These are phyloP conservation scores for Saccharomyces hybrid DNA, from an alignment of 1,139 yeast species.

Conservation along the genomic window DNA sequence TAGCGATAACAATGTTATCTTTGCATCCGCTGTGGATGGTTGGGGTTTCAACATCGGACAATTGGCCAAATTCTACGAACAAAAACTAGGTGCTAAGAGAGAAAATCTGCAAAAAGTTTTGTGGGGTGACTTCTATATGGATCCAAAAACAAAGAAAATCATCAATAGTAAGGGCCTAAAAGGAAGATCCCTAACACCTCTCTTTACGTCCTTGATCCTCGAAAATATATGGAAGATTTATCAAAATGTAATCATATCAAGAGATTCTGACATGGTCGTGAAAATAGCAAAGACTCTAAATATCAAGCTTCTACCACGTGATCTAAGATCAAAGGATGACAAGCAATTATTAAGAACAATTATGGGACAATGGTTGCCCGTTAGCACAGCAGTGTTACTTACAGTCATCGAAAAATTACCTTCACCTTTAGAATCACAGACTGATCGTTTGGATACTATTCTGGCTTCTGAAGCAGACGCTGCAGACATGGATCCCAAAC, in stretches of 20 bases:
- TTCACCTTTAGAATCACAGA: conserved; percentile 72
- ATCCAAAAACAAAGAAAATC: conserved; percentile 82
- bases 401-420: conserved; percentile 83
- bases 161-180: conserved; percentile 49
- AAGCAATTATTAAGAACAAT: conserved; percentile 57
- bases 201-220: conserved; percentile 79
- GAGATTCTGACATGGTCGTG: conserved; percentile 63
- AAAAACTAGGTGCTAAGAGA: conserved; percentile 77
- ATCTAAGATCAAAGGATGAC: conserved; percentile 70
- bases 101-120: conserved; percentile 74
- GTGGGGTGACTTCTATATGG: conserved; percentile 92
- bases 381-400: conserved; percentile 75
- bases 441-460: conserved; percentile 59
- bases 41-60: conserved; percentile 95
- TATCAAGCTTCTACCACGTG: conserved; percentile 66
- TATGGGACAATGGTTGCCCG: conserved; percentile 91
- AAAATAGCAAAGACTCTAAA: conserved; percentile 68
- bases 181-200: conserved; percentile 53
- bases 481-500: conserved; percentile 41
- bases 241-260: conserved; percentile 55
- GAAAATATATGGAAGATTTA: conserved; percentile 93
- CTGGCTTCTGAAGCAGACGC: conserved; percentile 50
- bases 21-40: conserved; percentile 92
- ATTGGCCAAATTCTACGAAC: conserved; percentile 78
- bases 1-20: conserved; percentile 80